Percentiles rank a stretch among this genome's conserved stretches.
These are phyloP conservation scores for Limnomonas spitsbergensis DNA, from an alignment of 139 green algal genomes.

Conservation along the genomic window DNA sequence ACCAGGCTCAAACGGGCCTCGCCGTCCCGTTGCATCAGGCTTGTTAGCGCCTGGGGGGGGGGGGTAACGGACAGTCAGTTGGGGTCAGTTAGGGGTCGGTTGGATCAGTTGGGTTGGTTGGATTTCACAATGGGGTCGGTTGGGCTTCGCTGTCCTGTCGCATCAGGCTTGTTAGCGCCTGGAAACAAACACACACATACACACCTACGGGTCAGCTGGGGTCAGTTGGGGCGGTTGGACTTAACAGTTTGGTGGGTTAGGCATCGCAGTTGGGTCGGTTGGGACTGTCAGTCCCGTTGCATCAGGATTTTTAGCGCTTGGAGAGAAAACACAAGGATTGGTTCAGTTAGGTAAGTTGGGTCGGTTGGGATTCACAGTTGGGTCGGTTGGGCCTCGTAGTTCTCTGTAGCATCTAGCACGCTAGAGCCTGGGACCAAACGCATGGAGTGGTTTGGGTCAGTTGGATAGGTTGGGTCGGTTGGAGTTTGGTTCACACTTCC, in stretches of 20 bases:
- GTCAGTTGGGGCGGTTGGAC: no score
- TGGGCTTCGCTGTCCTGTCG: constrained; percentile 44
- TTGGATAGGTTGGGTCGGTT: no score
- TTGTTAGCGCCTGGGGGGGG: constrained; percentile 46
- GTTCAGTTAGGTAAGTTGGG: no score
- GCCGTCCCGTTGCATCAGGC: constrained; percentile 43
- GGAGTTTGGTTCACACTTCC: no score
- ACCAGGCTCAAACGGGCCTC: constrained; percentile 42
- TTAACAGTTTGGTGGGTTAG: constrained; percentile 17
- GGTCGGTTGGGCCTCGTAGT: constrained; percentile 35
- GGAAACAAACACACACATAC: constrained; percentile 49
- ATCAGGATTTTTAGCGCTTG: constrained; percentile 48
- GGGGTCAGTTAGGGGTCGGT: no score
- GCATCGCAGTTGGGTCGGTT: constrained; percentile 40
- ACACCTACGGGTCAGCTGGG: no score
- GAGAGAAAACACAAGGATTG: constrained; percentile 48
- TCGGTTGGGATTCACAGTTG: no score
- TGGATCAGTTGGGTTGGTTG: no score
- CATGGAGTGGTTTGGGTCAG: constrained; percentile 59
- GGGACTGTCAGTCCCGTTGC: constrained; percentile 42
- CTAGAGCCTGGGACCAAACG: constrained; percentile 50
- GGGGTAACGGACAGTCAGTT: constrained; percentile 59
- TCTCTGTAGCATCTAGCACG: constrained; percentile 39
- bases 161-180: constrained; percentile 47
- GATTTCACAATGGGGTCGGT: no score